These are phyloP conservation scores for Cordyceps cicadae DNA, from an alignment of 2,329 filamentous ascomycete genomes.

Conservation along the genomic window DNA sequence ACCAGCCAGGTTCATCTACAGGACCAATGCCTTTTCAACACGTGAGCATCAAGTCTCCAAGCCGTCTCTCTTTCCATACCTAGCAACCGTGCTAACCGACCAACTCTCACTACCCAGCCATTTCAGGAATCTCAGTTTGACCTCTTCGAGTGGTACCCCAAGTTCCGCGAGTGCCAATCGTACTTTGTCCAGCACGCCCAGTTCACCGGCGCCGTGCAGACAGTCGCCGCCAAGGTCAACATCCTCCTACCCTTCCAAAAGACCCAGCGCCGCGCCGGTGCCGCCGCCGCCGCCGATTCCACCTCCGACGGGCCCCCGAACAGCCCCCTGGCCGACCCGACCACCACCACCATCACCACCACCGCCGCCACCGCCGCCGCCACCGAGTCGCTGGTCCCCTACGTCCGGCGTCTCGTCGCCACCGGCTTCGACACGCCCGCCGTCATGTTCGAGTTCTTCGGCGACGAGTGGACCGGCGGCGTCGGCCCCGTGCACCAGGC, in stretches of 20 bases:
- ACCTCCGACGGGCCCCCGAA: conserved; percentile 14
- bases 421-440: conserved; percentile 83
- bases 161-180: conserved; percentile 79
- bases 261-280: conserved; percentile 21
- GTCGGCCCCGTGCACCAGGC: conserved; percentile 77
- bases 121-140: conserved; percentile 53
- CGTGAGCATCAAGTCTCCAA: conserved; percentile 11
- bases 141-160: conserved; percentile 87
- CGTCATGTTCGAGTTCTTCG: conserved; percentile 92
- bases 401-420: conserved; percentile 79
- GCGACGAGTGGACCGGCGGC: conserved; percentile 80
- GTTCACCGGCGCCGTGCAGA: conserved; percentile 73
- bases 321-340: conserved; percentile 40
- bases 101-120: conserved; percentile 23
- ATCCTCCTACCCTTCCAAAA: conserved; percentile 84
- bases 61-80: not conserved
- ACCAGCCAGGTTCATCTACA: not conserved
- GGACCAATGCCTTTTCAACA: conserved; percentile 15
- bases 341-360: too few species aligned
- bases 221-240: conserved; percentile 83
- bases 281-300: not conserved
- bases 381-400: conserved; percentile 56
- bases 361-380: too few species aligned
- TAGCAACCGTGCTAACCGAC: not conserved
- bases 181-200: conserved; percentile 93